Conservation (phyloP, 257 asterid species). For the Ajuga chamaepitys region DNA sequence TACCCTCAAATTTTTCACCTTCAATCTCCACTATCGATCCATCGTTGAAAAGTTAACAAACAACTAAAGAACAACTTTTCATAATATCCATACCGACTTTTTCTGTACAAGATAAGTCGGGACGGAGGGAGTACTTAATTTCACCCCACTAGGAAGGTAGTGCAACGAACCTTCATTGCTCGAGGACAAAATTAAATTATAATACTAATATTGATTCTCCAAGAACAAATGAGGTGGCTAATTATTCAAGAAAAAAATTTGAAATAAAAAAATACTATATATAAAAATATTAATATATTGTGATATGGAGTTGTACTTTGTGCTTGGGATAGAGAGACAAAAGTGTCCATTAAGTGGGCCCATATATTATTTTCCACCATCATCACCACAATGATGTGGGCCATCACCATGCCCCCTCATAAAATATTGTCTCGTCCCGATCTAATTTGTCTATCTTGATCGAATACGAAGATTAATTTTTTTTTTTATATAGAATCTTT, state of each 20-base stretch:
- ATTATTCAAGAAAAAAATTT: neutral
- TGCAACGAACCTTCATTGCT: slow-evolving; percentile 7
- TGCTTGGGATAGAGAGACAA: slow-evolving; percentile 32
- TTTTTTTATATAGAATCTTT: no score
- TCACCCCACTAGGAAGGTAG: neutral
- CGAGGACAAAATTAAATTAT: neutral
- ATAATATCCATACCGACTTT: no score
- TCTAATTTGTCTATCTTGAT: no score
- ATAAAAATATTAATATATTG: neutral
- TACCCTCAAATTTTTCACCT: no score
- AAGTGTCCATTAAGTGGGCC: slow-evolving; percentile 23
- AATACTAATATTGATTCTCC: neutral
- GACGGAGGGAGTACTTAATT: no score
- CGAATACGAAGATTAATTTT: no score
- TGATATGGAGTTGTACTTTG: neutral
- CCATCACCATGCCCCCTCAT: neutral
- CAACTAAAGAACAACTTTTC: no score
- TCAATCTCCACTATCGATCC: no score
- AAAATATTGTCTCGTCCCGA: no score
- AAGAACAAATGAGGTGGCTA: neutral
- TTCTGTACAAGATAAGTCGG: no score
- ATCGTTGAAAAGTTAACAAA: no score
- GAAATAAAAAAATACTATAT: neutral
- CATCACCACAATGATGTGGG: slow-evolving; percentile 6
- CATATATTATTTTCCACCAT: neutral